A percentile compares a stretch with the other conserved stretches of the same genome.
Conservation (phyloP, 2,329 filamentous ascomycete species). For the Penicillium griseofulvum region DNA sequence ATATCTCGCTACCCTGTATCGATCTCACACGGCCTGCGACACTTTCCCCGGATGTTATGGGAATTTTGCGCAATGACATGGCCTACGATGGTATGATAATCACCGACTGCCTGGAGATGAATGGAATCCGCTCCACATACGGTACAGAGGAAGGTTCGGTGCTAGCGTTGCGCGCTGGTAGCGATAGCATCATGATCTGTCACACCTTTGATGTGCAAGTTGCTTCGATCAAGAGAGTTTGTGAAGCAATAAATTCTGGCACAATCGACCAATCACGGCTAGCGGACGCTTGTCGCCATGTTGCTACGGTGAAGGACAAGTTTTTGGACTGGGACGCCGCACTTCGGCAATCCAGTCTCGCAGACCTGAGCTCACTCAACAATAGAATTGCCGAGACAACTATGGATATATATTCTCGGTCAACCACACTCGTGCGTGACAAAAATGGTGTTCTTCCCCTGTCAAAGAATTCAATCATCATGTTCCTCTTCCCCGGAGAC, state of each 20-base stretch:
- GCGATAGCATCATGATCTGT: constrained; percentile 48
- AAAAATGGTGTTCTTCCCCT: constrained; percentile 33
- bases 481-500: constrained; percentile 41
- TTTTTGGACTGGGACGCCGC: constrained; percentile 35
- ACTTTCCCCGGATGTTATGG: constrained; percentile 37
- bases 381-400: constrained; percentile 28
- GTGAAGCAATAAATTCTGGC: constrained; percentile 38
- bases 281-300: constrained; percentile 35
- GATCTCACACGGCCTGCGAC: constrained; percentile 41
- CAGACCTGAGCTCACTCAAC: constrained; percentile 26
- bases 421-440: constrained; percentile 43
- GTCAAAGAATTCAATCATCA: constrained; percentile 25
- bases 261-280: constrained; percentile 32
- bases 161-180: constrained; percentile 44
- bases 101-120: constrained; percentile 49
- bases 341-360: constrained; percentile 16
- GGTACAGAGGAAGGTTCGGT: constrained; percentile 43
- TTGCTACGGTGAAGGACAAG: constrained; percentile 38
- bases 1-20: constrained; percentile 42
- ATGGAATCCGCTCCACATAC: constrained; percentile 42
- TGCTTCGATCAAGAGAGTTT: constrained; percentile 40
- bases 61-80: constrained; percentile 44
- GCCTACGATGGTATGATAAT: constrained; percentile 46
- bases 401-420: constrained; percentile 37
- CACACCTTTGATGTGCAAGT: constrained; percentile 45